Evolutionary conservation across 31 red algal species (phyloP), one percentile per base, ranked within the genome.

Genomic region (Odonthalia washingtoniensis): DNA sequence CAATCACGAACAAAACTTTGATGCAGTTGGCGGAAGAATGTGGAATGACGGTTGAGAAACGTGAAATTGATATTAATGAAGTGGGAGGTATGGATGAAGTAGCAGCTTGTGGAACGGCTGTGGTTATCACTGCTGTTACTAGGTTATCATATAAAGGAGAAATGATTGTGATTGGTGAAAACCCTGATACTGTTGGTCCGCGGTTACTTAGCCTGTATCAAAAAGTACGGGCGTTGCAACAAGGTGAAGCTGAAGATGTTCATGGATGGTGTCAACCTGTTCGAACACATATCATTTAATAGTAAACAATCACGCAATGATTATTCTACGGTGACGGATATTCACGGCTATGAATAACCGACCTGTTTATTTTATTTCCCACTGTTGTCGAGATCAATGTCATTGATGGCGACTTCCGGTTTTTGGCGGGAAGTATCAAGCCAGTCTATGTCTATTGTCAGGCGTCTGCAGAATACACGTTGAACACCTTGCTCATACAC

Each of bases 41-140:
- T 45, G 97, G 97, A 4, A 91, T 98, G 94, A 70, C 40, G 41
- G 87, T 98, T 26, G 94, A 96, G 70, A 74, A 85, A 61, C 82
- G 97, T 61, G 70, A 64, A 33, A 83, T 98, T 41, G 89, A 90
- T 40, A 87, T 99, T 73, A 85, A 80, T 2, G 97, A 99, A 66
- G 72, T 96, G 43, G 82, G 65, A 34, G 28, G 77, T 30, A 91
- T 99, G 44, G 94, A 99, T 46, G 97, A 98, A 49, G 91, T 96
- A 16, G 94, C 85, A 24, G 97, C 97, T 24, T 96, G 93, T 44
- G 97, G 97, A 43, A 98, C 97, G 38, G 97, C 97, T 40, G 97
- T 98, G 44, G 97, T 98, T n/a, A 96, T 98, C 70, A 98, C 97
- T 0, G 89, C 97, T 12, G 97, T 98, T 9, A 87, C 90, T n/a